A percentile compares a stretch with the other conserved stretches of the same genome.
Evolutionary conservation across 1,284 basidiomycete species (phyloP).

Genomic region (Tylopilus sp.): DNA sequence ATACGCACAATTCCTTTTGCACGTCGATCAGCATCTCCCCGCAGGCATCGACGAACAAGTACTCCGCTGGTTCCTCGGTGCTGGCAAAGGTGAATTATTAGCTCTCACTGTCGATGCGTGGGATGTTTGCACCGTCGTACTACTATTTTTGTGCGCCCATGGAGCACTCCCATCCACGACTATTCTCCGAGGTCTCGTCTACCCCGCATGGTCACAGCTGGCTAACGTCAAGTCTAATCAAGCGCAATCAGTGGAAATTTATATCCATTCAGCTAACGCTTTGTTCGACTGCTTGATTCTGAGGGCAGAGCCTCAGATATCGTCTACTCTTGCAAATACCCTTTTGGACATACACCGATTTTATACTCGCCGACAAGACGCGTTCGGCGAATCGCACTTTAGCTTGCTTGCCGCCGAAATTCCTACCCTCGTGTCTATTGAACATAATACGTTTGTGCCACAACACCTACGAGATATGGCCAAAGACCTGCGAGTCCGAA

Average conservation of each 20-base stretch:
- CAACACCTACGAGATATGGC: constrained; percentile 45
- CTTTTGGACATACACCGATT: constrained; percentile 64
- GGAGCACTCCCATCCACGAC: constrained; percentile 68
- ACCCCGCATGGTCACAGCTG: constrained; percentile 63
- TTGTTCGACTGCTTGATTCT: constrained; percentile 59
- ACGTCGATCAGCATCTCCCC: constrained; percentile 70
- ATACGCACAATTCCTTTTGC: constrained; percentile 63
- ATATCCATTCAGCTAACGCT: constrained; percentile 56
- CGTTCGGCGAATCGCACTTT: constrained; percentile 63
- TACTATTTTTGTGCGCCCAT: constrained; percentile 60
- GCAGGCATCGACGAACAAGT: constrained; percentile 63
- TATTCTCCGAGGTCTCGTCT: constrained; percentile 65
- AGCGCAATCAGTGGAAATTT: constrained; percentile 42
- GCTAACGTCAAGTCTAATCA: constrained; percentile 40
- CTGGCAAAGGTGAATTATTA: constrained; percentile 56
- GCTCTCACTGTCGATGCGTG: constrained; percentile 57
- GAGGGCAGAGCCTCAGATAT: constrained; percentile 44
- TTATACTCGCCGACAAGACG: constrained; percentile 58
- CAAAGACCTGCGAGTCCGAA: constrained; percentile 47
- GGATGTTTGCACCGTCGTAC: constrained; percentile 57
- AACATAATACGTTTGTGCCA: constrained; percentile 53
- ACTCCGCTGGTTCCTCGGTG: constrained; percentile 61
- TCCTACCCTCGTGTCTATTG: constrained; percentile 62
- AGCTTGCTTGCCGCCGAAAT: constrained; percentile 54
- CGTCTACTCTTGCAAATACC: constrained; percentile 44